Evolutionary conservation across 2,329 filamentous ascomycete species (phyloP), one percentile per base, ranked within the genome.

Genomic region (Seiridium cupressi): DNA sequence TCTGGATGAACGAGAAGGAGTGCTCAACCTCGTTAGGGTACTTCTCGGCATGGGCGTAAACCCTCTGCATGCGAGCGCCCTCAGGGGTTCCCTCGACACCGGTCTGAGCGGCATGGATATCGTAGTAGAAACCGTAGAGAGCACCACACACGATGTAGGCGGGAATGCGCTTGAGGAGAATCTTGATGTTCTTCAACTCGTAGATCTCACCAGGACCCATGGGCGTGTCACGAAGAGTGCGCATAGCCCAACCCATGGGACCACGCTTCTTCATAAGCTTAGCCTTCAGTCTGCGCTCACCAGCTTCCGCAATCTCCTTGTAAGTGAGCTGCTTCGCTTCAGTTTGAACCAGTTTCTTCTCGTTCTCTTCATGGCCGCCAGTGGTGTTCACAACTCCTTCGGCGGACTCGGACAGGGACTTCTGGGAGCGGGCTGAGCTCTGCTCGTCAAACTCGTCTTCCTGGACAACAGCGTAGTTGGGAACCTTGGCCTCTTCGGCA

Each of bases 161-260:
- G 0, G 91, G 91, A 7, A 93, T 70, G 31, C 90, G 89, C 75
- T 85, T 89, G 62, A 80, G 35, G 31, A 88, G 61, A 55, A 83
- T 82, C 70, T 81, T 83, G 63, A 93, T 77, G 81, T 94, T 94
- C 76, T 87, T 79, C 26, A 82, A 67, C 76, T 94, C 91, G 77
- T 94, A 92, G 64, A 93, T 83, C 69, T 88, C 81, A 57, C 91
- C 91, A 18, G 86, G 73, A 18, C 89, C 89, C 76, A 92, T 84
- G 53, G 86, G 89, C 79, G 93, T 90, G 68, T 90, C 81, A 70
- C 86, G 89, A 26, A 93, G 86, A 55, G 81, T 85, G 66, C 91
- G 89, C 88, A 94, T 91, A 44, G 89, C 91, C 91, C 91, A 93
- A 68, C 87, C 91, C n/a, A 94, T 81, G 55, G 89, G 89, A 34